Base-by-base conservation (phyloP, 352 stramenopile species). In the Thalassiosira sp. region DNA sequence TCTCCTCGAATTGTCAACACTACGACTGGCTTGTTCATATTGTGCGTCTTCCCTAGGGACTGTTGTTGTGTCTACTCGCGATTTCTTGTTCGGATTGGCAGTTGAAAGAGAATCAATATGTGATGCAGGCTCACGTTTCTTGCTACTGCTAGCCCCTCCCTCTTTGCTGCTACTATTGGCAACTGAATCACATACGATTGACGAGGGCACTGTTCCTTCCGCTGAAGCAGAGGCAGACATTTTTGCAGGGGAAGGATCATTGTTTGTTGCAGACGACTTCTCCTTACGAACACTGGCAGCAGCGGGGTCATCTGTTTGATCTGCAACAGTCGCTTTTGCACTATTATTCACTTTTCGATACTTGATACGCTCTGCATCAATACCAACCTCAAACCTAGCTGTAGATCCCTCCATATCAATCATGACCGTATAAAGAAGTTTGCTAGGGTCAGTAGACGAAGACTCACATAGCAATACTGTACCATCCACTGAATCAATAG, bases 401-500 rank as follows among this genome's bases (percentile, higher is more conserved):
- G 43, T 11, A 27, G 20, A 56, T 7, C 40, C 43, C 13, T 68
- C 25, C 43, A 59, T 75, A 16, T 22, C 40, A 43, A 75, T 67
- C 66, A 75, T 75, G 43, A 45, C 66, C 37, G 66, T 68, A 18
- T 75, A 75, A 35, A 67, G 11, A 43, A 68, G 18, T 61, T 62
- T 74, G 5, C 40, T 35, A 31, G 53, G 22, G n/a, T 63, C 3
- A 15, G 46, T 20, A 58, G 52, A 18, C 11, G 66, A 61, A 61
- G 40, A 27, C 22, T 75, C 56, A 24, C 54, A 57, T 5, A 67
- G 18, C 20, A 68, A 27, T 18, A 64, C 35, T 18, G 28, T 53
- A 16, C 51, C 51, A 11, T 73, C 63, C 15, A 16, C 51, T 11
- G 20, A 22, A 42, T 60, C 28, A 40, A 75, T 60, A 5, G 56